Percentiles rank a stretch among this genome's conserved stretches.
These are phyloP conservation scores for Halophytophthora polymorphica DNA, from an alignment of 352 stramenopile species.

Conservation along the genomic window DNA sequence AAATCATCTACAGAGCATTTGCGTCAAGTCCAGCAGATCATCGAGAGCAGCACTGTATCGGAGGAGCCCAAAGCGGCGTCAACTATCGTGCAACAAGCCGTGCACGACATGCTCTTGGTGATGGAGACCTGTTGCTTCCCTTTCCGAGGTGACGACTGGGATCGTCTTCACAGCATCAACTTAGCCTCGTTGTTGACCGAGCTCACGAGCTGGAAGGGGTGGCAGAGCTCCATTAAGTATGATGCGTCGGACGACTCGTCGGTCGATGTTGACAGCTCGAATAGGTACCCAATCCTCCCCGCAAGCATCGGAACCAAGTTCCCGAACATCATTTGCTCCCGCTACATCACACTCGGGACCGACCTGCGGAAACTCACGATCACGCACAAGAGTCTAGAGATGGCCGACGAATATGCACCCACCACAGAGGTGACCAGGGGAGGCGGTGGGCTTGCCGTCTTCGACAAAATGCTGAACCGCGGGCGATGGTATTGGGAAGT, in stretches of 20 bases:
- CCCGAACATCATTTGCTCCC: slow-evolving; percentile 71
- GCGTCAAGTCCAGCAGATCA: slow-evolving; percentile 32
- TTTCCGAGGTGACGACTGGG: slow-evolving; percentile 62
- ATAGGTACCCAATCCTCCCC: slow-evolving; percentile 55
- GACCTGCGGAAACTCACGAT: slow-evolving; percentile 68
- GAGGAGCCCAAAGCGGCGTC: slow-evolving; percentile 17
- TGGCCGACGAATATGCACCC: slow-evolving; percentile 4
- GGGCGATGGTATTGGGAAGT: slow-evolving; percentile 86
- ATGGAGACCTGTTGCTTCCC: slow-evolving; percentile 81
- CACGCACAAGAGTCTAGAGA: slow-evolving; percentile 27
- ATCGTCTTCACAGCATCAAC: slow-evolving; percentile 50
- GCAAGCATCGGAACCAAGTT: slow-evolving; percentile 48
- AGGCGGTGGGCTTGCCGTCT: slow-evolving; percentile 57
- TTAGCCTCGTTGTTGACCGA: slow-evolving; percentile 67
- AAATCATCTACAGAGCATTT: slow-evolving; percentile 37
- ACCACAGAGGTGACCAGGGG: not conserved
- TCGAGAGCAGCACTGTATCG: slow-evolving; percentile 13
- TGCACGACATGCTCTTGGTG: slow-evolving; percentile 71
- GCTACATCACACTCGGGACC: slow-evolving; percentile 56
- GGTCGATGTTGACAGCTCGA: slow-evolving; percentile 24
- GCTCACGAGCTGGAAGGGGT: slow-evolving; percentile 69
- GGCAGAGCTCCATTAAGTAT: slow-evolving; percentile 64
- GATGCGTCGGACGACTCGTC: slow-evolving; percentile 38
- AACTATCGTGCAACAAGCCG: slow-evolving; percentile 38
- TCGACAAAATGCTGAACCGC: slow-evolving; percentile 52